A percentile compares a stretch with the other conserved stretches of the same genome.
Conservation (phyloP, 371 early-diverging fungal genomes). For the Mortierella sp. region DNA sequence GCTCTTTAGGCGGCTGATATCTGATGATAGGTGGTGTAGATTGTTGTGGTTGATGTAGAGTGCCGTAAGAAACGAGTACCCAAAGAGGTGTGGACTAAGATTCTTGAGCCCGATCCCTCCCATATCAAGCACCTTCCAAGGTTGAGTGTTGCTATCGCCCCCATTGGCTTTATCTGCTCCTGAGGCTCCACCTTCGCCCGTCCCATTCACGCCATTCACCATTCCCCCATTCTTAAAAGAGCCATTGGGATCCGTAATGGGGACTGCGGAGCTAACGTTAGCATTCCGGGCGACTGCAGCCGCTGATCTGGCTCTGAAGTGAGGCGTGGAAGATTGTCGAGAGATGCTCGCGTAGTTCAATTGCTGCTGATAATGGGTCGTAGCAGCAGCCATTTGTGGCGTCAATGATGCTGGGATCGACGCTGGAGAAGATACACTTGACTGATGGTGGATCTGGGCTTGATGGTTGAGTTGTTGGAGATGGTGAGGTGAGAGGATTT, state of each 20-base stretch:
- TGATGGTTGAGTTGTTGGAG: constrained; percentile 44
- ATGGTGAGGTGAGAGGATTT: constrained; percentile 46
- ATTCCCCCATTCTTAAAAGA: constrained; percentile 44
- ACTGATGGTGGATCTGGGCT: constrained; percentile 43
- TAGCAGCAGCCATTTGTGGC: constrained; percentile 32
- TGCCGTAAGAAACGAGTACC: constrained; percentile 86
- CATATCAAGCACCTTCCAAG: constrained; percentile 89
- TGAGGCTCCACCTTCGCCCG: constrained; percentile 56
- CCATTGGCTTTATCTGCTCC: background rate
- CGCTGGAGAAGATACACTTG: constrained; percentile 49
- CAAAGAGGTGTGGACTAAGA: constrained; percentile 78
- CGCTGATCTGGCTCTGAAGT: constrained; percentile 89
- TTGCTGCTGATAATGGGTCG: constrained; percentile 76
- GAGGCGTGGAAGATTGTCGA: constrained; percentile 83
- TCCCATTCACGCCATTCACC: constrained; percentile 48
- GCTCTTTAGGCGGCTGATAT: constrained; percentile 73
- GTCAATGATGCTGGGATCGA: constrained; percentile 51
- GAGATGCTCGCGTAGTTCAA: constrained; percentile 76
- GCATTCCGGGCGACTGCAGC: constrained; percentile 62
- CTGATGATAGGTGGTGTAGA: constrained; percentile 79
- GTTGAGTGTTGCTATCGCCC: constrained; percentile 40
- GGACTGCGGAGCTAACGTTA: constrained; percentile 62
- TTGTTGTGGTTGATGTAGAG: constrained; percentile 96
- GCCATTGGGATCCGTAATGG: constrained; percentile 69
- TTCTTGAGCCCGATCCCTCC: constrained; percentile 94